These are phyloP conservation scores for Trametes meyenii DNA, from an alignment of 768 basidiomycete species.

Conservation along the genomic window DNA sequence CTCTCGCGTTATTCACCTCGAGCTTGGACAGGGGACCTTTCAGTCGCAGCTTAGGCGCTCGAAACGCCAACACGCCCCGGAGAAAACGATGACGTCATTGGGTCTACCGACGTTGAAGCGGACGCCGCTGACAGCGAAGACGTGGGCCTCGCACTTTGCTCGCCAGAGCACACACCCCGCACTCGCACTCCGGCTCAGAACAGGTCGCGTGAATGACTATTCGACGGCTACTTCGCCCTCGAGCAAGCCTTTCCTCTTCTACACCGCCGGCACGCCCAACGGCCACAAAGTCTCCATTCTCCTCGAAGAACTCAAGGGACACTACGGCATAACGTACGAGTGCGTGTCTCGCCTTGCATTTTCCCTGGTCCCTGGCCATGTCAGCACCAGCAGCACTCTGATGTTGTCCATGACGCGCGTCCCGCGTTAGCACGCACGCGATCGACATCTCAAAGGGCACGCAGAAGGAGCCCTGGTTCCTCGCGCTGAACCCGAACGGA, in stretches of 20 bases:
- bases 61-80: no score
- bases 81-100: neutral
- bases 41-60: no score
- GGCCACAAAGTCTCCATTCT: slow-evolving; percentile 51
- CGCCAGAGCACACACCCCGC: neutral
- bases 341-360: slow-evolving; percentile 30
- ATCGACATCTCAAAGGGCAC: slow-evolving; percentile 62
- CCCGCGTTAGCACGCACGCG: slow-evolving; percentile 45
- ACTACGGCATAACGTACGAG: slow-evolving; percentile 54
- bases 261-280: slow-evolving; percentile 52
- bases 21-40: no score
- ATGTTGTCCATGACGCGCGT: neutral
- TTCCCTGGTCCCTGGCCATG: neutral
- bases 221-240: slow-evolving; percentile 17
- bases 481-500: slow-evolving; percentile 73
- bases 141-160: neutral
- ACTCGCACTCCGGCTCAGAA: neutral
- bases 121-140: no score
- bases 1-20: no score
- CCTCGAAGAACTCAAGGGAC: slow-evolving; percentile 56
- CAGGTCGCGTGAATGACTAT: neutral
- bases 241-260: slow-evolving; percentile 27
- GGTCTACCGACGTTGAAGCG: neutral
- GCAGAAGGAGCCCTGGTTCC: slow-evolving; percentile 82
- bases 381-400: neutral